Base-by-base conservation (phyloP, 2,329 filamentous ascomycete species). In the Leptographium flavum region DNA sequence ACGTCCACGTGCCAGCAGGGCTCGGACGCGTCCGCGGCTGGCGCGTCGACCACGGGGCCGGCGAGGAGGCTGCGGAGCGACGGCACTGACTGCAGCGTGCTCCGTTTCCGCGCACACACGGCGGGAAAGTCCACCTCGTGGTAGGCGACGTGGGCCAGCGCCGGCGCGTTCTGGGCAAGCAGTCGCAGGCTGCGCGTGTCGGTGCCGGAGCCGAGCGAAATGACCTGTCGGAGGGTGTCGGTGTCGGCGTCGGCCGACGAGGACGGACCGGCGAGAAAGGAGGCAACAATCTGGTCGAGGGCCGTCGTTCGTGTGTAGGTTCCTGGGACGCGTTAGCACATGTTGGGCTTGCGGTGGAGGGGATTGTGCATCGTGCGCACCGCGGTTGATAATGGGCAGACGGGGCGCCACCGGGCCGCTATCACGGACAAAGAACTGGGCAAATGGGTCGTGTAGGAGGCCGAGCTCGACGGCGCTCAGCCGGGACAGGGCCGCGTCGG, bases 341-440 rank as follows among this genome's bases (percentile, higher is more conserved):
- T 21, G 1, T 3, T 23, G 14, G 15, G n/a, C 7, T 22, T 3
- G 9, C 9, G 8, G 19, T 14, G 5, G 7, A n/a, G 13, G 14
- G 15, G 6, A 11, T 6, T 1, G 4, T 4, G 15, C 13, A 8
- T 5, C 7, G 22, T 5, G 35, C 67, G 52, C 62, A 87, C 90
- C 90, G 76, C 90, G 71, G 58, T 98, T 96, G 57, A 98, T 94
- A 50, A 98, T 85, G 43, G 92, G 92, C 51, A 93, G 71, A 47
- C 90, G 73, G 52, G 83, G 74, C 13, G 76, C 66, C 2, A 68
- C 56, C 15, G 69, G 64, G 48, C 67, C 70, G 39, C 62, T 63
- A 14, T 55, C 45, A 49, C 54, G 57, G 2, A 83, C 79, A 58
- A 95, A 87, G 45, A 71, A 70, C 44, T 66, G 66, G 2, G 87